Percentiles rank a stretch among this genome's conserved stretches.
phyloP scores from a whole-genome alignment of 495 filamentous ascomycete genomes.

The Aeminium ludgeri region DNA sequence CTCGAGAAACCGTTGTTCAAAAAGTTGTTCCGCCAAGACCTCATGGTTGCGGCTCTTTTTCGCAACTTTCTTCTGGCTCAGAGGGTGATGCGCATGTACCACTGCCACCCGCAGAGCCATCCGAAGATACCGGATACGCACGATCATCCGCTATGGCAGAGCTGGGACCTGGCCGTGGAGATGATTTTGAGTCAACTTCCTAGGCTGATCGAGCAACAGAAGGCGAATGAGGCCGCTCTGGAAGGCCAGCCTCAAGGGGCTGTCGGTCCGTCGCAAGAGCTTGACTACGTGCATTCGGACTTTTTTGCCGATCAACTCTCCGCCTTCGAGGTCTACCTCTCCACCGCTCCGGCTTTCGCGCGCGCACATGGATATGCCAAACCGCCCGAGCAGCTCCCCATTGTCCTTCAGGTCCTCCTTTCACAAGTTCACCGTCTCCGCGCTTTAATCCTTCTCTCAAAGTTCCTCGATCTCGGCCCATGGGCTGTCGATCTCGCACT shows the following conservation, averaged over 20 bases:
- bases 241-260: constrained; percentile 31
- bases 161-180: constrained; percentile 94
- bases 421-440: constrained; percentile 91
- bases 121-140: constrained; percentile 82
- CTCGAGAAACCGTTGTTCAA: constrained; percentile 79
- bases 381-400: constrained; percentile 82
- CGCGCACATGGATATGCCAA: constrained; percentile 38
- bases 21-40: constrained; percentile 88
- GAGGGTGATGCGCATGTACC: constrained; percentile 86
- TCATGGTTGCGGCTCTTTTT: constrained; percentile 98
- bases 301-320: constrained; percentile 97
- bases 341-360: constrained; percentile 36
- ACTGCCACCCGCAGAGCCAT: constrained; percentile 80
- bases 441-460: constrained; percentile 80
- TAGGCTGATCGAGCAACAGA: constrained; percentile 35
- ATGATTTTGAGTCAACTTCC: constrained; percentile 88
- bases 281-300: constrained; percentile 76
- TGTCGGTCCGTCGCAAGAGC: constrained; percentile 1
- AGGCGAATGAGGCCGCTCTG: constrained; percentile 50
- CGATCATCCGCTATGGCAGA: constrained; percentile 86
- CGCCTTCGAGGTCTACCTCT: constrained; percentile 94
- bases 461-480: constrained; percentile 85
- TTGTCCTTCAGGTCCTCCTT: constrained; percentile 86
- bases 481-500: constrained; percentile 95
- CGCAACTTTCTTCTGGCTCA: constrained; percentile 90